phyloP scores from a whole-genome alignment of 192 early-diverging fungal genomes.

The Phlyctochytrium arcticum region DNA sequence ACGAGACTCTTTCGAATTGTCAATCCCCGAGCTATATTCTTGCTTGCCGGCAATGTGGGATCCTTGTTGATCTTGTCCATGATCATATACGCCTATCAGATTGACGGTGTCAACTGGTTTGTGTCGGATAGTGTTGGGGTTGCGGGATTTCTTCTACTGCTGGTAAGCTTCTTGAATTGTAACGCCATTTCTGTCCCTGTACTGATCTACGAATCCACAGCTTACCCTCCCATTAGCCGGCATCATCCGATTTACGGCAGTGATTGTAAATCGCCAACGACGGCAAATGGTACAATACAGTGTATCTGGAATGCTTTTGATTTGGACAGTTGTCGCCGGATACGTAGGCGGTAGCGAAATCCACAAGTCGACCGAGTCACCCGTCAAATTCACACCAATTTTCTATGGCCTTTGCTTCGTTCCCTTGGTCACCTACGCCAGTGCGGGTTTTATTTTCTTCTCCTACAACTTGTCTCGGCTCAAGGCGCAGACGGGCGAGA shows the following conservation, averaged over 20 bases:
- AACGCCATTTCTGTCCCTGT: neutral
- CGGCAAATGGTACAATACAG: neutral
- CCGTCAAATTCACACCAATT: neutral
- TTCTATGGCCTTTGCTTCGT: slow-evolving; percentile 10
- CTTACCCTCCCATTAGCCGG: slow-evolving; percentile 14
- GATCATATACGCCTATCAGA: slow-evolving; percentile 5
- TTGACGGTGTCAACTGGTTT: neutral
- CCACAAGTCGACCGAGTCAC: neutral
- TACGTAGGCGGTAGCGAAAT: slow-evolving; percentile 2
- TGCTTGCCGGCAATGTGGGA: slow-evolving; percentile 6
- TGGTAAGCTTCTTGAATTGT: neutral
- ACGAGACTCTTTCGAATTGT: neutral
- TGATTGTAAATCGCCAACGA: neutral
- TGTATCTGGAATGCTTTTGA: neutral
- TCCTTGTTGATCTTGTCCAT: neutral
- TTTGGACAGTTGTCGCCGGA: slow-evolving; percentile 1
- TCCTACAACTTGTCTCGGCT: slow-evolving; percentile 16
- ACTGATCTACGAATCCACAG: neutral
- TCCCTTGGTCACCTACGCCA: slow-evolving; percentile 15
- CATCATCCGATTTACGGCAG: slow-evolving; percentile 3
- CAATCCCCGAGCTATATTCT: slow-evolving; percentile 5
- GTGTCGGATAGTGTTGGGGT: slow-evolving; percentile 2
- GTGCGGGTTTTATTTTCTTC: slow-evolving; percentile 19
- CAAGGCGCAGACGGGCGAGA: neutral
- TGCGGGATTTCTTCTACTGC: neutral